Conservation (phyloP, 768 basidiomycete species). For the Lyophyllum semitale region DNA sequence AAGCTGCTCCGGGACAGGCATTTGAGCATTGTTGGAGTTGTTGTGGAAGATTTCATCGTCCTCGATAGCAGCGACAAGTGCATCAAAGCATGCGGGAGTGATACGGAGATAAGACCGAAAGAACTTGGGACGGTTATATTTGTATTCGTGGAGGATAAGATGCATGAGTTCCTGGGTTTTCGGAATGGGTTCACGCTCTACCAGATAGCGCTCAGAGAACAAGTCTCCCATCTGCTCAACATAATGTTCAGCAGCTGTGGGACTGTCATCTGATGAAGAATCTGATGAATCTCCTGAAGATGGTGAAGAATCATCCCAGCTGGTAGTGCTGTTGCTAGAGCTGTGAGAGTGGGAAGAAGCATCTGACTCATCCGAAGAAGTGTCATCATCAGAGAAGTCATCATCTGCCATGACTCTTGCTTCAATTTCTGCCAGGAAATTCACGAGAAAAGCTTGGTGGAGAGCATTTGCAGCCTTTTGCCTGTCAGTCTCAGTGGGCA, state of each 20-base stretch:
- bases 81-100: slow-evolving; percentile 23
- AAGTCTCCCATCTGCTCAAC: neutral
- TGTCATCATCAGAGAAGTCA: too few relatives aligned
- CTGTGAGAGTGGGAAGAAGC: too few relatives aligned
- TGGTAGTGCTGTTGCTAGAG: too few relatives aligned
- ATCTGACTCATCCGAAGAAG: too few relatives aligned
- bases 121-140: neutral
- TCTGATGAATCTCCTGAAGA: too few relatives aligned
- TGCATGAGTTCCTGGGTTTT: neutral
- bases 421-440: too few relatives aligned
- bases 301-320: too few relatives aligned
- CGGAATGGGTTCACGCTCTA: neutral
- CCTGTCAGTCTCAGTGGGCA: too few relatives aligned
- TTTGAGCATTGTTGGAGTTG: slow-evolving; percentile 27
- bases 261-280: neutral
- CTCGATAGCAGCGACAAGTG: slow-evolving; percentile 17
- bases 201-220: neutral
- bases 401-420: too few relatives aligned
- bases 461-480: too few relatives aligned
- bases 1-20: slow-evolving; percentile 31
- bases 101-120: slow-evolving; percentile 24
- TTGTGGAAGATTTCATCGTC: slow-evolving; percentile 26
- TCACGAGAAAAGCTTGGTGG: too few relatives aligned
- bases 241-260: neutral
- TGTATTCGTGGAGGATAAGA: slow-evolving; percentile 2